Conservation (phyloP, 805 yeast species). For the Lipomyces yamadae region DNA sequence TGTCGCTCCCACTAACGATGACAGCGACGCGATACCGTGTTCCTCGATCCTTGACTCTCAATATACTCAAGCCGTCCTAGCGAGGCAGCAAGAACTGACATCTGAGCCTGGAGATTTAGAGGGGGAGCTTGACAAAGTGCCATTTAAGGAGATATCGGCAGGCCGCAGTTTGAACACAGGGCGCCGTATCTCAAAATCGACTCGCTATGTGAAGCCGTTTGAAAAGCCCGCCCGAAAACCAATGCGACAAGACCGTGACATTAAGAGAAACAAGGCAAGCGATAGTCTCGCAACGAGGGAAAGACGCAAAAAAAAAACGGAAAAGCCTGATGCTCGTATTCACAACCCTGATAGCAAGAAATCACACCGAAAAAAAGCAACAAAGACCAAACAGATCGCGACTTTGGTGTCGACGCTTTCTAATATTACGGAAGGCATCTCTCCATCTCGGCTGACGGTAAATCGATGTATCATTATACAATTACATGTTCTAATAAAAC, state of each 20-base stretch:
- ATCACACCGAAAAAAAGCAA: neutral
- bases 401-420: neutral
- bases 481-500: neutral
- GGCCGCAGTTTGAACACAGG: neutral
- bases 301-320: neutral
- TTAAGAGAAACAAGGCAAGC: neutral
- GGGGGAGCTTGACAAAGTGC: neutral
- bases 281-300: neutral
- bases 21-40: neutral
- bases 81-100: neutral
- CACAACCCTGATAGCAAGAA: neutral
- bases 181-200: neutral
- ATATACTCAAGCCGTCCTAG: too few species aligned
- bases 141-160: neutral
- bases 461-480: neutral
- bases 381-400: neutral
- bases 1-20: neutral
- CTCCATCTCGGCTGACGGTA: slow-evolving; percentile 6
- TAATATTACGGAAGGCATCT: neutral
- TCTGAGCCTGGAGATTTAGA: neutral
- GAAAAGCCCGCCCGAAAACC: slow-evolving; percentile 14
- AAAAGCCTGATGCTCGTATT: neutral
- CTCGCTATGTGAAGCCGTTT: slow-evolving; percentile 8
- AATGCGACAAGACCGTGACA: slow-evolving; percentile 1
- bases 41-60: neutral